These are phyloP conservation scores for Pelargonium australe DNA, from an alignment of 441 rosid genomes.

Conservation along the genomic window DNA sequence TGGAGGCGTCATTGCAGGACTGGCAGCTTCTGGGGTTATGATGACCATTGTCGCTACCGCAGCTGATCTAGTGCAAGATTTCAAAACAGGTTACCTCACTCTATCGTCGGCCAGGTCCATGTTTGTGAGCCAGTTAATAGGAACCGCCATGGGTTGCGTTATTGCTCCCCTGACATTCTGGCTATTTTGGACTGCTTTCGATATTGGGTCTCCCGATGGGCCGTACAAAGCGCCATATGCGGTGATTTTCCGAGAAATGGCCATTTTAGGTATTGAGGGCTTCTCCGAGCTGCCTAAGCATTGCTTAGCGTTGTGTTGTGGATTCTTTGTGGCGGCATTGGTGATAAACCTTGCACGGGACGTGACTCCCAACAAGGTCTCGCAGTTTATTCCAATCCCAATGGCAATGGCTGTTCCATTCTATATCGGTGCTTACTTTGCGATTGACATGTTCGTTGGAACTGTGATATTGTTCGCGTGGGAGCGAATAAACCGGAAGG, in stretches of 20 bases:
- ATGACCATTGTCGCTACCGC: slow-evolving; percentile 89
- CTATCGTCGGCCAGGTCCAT: slow-evolving; percentile 79
- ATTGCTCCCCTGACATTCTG: slow-evolving; percentile 84
- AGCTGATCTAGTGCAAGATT: slow-evolving; percentile 94
- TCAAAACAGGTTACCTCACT: slow-evolving; percentile 81
- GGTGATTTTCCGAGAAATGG: slow-evolving; percentile 79
- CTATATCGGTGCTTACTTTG: slow-evolving; percentile 89
- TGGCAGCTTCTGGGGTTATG: slow-evolving; percentile 85
- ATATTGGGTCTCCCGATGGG: slow-evolving; percentile 70
- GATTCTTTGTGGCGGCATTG: slow-evolving; percentile 63
- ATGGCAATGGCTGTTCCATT: slow-evolving; percentile 85
- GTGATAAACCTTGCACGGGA: slow-evolving; percentile 61
- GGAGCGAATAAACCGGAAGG: slow-evolving; percentile 64
- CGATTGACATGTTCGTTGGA: slow-evolving; percentile 81
- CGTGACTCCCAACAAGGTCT: slow-evolving; percentile 47
- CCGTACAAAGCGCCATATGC: slow-evolving; percentile 86
- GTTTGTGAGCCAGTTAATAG: slow-evolving; percentile 75
- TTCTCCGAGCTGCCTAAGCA: slow-evolving; percentile 71
- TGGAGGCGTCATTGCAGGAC: slow-evolving; percentile 86
- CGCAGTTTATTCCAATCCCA: slow-evolving; percentile 71
- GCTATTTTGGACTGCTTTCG: slow-evolving; percentile 80
- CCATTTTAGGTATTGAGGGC: slow-evolving; percentile 72
- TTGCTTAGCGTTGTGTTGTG: slow-evolving; percentile 60
- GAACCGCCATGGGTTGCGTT: slow-evolving; percentile 83
- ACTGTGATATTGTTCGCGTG: slow-evolving; percentile 62